Evolutionary conservation across 176 grass and related monocot species (phyloP), one percentile per base, ranked within the genome.

Genomic region (Rhynchospora breviuscula): DNA sequence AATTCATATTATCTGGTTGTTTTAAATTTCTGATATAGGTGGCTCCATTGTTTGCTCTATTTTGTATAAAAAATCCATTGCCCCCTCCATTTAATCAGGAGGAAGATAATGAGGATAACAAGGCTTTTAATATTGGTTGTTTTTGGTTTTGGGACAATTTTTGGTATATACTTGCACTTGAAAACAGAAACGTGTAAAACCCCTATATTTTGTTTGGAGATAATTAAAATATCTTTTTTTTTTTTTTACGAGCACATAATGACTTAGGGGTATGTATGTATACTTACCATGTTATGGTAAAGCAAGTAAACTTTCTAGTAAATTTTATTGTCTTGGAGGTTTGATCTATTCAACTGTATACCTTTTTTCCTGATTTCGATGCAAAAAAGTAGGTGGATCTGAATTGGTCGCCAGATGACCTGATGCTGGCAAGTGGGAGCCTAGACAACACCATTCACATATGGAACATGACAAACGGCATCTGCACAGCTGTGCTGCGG

Each of bases 401-500:
- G 72, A 99, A 93, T 89, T 99, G 96, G 96, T 99, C 96, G 56
- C 93, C 96, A 48, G 93, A 99, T 86, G 96, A 99, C 73, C 84
- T 80, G 79, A 99, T 86, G 43, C 84, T 99, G 83, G 96, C 96
- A 71, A 99, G 93, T 33, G 96, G 93, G 29, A 93, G 91, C 78
- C 90, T 99, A 74, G 96, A 99, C 85, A 95, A 99, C 63, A 99
- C 93, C 71, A 88, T 99, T 63, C 96, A 99, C 80, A 95, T 99
- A 59, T 99, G 96, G 96, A 95, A 85, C 83, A 86, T 91, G 88
- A 77, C 89, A 46, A 99, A 93, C 0, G 96, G 96, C 74, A 93
- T 99, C 47, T 99, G 96, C 88, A 95, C 88, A n/a, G 91, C 96
- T 3, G 96, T 99, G 67, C 87, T 99, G 52, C 90, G 93, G 73